Evolutionary conservation across 495 filamentous ascomycete species (phyloP).

Genomic region (Xylaria longipes): DNA sequence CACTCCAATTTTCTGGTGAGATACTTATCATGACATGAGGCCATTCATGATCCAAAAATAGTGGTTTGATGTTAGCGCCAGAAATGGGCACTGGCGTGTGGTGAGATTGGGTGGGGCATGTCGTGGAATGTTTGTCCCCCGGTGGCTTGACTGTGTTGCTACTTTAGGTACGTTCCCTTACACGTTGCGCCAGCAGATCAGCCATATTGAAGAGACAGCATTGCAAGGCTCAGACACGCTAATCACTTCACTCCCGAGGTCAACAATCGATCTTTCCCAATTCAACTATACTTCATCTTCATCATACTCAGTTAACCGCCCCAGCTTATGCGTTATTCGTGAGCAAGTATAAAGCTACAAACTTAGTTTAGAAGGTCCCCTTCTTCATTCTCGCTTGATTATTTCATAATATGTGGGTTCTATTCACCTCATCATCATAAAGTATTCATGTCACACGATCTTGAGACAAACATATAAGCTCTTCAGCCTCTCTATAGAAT

Average conservation of each 20-base stretch:
- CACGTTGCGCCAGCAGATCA: too few relatives aligned
- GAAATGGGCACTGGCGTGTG: not conserved
- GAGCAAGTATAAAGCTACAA: not conserved
- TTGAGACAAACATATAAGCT: not conserved
- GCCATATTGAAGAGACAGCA: not conserved
- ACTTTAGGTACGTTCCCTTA: too few relatives aligned
- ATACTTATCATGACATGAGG: not conserved
- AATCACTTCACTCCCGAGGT: not conserved
- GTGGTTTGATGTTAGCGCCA: not conserved
- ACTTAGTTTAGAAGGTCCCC: not conserved
- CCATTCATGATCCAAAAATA: not conserved
- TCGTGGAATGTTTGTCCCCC: not conserved
- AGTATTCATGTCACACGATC: not conserved
- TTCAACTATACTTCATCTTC: not conserved
- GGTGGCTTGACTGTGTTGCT: too few relatives aligned
- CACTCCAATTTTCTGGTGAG: not conserved
- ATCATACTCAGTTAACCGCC: not conserved
- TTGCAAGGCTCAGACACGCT: not conserved
- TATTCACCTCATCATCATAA: not conserved
- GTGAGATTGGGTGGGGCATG: not conserved
- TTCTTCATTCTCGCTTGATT: not conserved
- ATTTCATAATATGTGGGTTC: not conserved
- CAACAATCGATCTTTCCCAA: not conserved
- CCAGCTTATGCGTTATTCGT: not conserved
- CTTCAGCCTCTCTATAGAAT: not conserved